Conservation (phyloP, 2,329 filamentous ascomycete species). For the Talaromyces piceae region DNA sequence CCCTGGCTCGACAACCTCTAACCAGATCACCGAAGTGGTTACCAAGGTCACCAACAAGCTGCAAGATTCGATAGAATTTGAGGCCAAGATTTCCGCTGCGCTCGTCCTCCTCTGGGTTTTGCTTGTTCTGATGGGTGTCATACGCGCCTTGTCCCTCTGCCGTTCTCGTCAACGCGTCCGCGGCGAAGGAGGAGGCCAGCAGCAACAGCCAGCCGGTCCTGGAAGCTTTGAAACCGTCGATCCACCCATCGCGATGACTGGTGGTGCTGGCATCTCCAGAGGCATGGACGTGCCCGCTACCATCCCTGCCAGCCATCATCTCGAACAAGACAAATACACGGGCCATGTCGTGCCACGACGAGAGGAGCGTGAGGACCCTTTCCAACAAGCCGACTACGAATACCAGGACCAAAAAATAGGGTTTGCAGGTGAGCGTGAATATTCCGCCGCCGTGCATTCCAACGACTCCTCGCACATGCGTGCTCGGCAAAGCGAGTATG, state of each 20-base stretch:
- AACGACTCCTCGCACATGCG: constrained; percentile 14
- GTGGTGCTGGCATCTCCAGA: neutral
- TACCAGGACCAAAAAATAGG: constrained; percentile 38
- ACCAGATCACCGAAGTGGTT: constrained; percentile 75
- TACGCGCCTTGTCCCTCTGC: constrained; percentile 58
- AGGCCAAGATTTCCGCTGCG: constrained; percentile 70
- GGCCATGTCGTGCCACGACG: neutral
- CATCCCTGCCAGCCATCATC: neutral
- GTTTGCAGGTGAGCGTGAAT: constrained; percentile 33
- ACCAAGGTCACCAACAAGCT: constrained; percentile 61
- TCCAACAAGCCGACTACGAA: constrained; percentile 15
- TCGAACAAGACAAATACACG: neutral
- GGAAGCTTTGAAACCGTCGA: constrained; percentile 4
- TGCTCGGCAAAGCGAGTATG: constrained; percentile 29
- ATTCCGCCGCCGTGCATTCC: constrained; percentile 18
- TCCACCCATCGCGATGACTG: constrained; percentile 4
- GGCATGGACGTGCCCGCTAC: neutral
- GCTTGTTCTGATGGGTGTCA: constrained; percentile 65
- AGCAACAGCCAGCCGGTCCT: constrained; percentile 5
- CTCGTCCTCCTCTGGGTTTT: constrained; percentile 72
- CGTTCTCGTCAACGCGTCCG: constrained; percentile 52
- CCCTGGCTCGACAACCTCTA: constrained; percentile 63
- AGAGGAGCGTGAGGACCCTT: neutral
- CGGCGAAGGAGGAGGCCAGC: constrained; percentile 49
- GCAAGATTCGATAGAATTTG: constrained; percentile 59